Evolutionary conservation across 106 monocot genomes (phyloP).

Genomic region (Posidonia australis): DNA sequence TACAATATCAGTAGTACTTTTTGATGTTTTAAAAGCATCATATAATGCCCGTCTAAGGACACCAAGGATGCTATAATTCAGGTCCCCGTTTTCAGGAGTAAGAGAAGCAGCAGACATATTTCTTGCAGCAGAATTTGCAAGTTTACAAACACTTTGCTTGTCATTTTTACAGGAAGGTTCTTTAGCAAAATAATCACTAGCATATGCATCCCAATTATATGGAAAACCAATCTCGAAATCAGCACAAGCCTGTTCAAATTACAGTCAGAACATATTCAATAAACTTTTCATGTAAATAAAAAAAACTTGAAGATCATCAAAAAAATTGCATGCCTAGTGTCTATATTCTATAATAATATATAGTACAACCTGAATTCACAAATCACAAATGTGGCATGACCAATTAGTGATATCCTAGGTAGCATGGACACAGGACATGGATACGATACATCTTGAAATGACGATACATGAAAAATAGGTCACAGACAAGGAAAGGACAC

Average conservation of each 20-base stretch:
- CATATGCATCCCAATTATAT: slow-evolving; percentile 4
- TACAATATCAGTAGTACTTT: too few relatives aligned
- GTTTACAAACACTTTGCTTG: not conserved
- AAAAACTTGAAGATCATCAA: not conserved
- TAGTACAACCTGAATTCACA: not conserved
- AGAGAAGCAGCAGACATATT: not conserved
- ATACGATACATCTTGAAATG: too few relatives aligned
- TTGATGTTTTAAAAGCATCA: too few relatives aligned
- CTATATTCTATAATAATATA: not conserved
- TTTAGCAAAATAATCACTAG: slow-evolving; percentile 1
- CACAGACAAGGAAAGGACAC: too few relatives aligned
- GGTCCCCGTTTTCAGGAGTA: not conserved
- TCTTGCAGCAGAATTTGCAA: not conserved
- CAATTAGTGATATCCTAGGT: not conserved
- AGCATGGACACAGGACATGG: too few relatives aligned
- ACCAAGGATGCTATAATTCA: too few relatives aligned
- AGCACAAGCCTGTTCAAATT: slow-evolving; percentile 5
- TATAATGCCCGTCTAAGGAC: too few relatives aligned
- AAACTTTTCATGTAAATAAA: not conserved
- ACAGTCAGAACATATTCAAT: not conserved
- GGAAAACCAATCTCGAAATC: slow-evolving; percentile 6
- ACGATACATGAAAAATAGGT: too few relatives aligned
- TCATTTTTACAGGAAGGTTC: not conserved
- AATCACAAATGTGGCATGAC: not conserved
- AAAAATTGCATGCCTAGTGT: not conserved